Conservation (phyloP, 768 basidiomycete genomes). For the Leccinum uliginosum region DNA sequence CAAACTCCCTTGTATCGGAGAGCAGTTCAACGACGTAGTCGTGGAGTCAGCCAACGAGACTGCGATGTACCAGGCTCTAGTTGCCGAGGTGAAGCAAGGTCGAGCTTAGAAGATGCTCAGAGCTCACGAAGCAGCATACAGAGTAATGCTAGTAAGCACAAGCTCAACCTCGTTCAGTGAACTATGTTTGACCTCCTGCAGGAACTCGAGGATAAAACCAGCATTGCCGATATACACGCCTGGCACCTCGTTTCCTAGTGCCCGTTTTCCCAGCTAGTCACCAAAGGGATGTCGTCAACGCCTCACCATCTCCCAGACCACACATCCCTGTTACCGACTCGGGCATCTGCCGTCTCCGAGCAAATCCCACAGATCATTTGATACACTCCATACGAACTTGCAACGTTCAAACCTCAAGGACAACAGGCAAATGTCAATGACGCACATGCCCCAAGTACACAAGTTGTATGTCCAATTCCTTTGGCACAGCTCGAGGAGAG, state of each 20-base stretch:
- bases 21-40: constrained; percentile 24
- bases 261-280: constrained; percentile 10
- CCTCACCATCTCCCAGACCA: constrained; percentile 9
- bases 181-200: constrained; percentile 38
- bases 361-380: constrained; percentile 5
- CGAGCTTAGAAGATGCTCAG: constrained; percentile 22
- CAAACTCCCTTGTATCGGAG: constrained; percentile 44
- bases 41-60: constrained; percentile 20
- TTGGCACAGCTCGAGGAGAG: constrained; percentile 22
- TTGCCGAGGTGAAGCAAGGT: constrained; percentile 36
- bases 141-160: constrained; percentile 28
- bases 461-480: constrained; percentile 30
- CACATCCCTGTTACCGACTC: background rate
- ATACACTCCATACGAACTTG: constrained; percentile 1
- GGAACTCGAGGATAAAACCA: constrained; percentile 34
- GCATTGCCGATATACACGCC: background rate
- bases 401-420: constrained; percentile 12
- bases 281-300: constrained; percentile 12
- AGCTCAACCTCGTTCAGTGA: constrained; percentile 29
- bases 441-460: constrained; percentile 34
- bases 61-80: constrained; percentile 21
- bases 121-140: constrained; percentile 30
- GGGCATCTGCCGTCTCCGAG: constrained; percentile 2
- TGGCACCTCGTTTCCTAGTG: background rate
- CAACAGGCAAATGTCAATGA: constrained; percentile 42